A percentile compares a stretch with the other conserved stretches of the same genome.
phyloP scores from a whole-genome alignment of 176 grass and related monocot species.

The Aegilops umbellulata region DNA sequence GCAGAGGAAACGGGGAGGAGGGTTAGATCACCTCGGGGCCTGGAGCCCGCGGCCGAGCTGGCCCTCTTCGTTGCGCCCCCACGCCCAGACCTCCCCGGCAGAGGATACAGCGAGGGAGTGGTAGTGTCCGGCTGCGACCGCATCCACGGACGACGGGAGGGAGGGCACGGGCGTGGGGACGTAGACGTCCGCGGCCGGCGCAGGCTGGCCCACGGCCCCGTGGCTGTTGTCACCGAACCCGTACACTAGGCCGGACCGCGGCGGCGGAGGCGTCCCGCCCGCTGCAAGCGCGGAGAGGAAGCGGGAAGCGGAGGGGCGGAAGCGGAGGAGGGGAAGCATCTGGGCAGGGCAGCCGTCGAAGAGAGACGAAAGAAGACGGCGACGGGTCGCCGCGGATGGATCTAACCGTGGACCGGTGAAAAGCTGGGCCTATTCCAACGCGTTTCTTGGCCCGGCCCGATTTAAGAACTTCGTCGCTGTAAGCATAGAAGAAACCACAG shows the following conservation, averaged over 20 bases:
- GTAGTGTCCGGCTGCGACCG: slow-evolving; percentile 64
- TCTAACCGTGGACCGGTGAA: not conserved
- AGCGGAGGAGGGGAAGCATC: slow-evolving; percentile 27
- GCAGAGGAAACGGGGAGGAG: not conserved
- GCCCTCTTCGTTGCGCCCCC: slow-evolving; percentile 85
- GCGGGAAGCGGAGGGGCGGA: not conserved
- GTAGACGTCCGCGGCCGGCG: slow-evolving; percentile 47
- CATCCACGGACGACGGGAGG: slow-evolving; percentile 46
- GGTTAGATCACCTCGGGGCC: slow-evolving; percentile 42
- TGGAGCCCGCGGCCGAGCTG: slow-evolving; percentile 67
- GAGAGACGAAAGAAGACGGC: not conserved
- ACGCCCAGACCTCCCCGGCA: slow-evolving; percentile 73
- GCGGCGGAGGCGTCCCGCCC: not conserved
- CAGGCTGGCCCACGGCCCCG: slow-evolving; percentile 53
- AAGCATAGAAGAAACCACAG: not conserved
- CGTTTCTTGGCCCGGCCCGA: not conserved
- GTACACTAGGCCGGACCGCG: slow-evolving; percentile 41
- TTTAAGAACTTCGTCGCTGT: not conserved
- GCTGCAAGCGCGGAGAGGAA: slow-evolving; percentile 38
- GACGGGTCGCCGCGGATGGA: not conserved
- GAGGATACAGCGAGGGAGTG: slow-evolving; percentile 76
- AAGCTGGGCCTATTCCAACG: not conserved
- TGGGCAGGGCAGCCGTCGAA: not conserved
- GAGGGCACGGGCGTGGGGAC: slow-evolving; percentile 57
- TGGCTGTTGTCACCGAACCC: slow-evolving; percentile 85